Evolutionary conservation across 495 filamentous ascomycete genomes (phyloP).

Genomic region (Hypoxylon crocopeplum): DNA sequence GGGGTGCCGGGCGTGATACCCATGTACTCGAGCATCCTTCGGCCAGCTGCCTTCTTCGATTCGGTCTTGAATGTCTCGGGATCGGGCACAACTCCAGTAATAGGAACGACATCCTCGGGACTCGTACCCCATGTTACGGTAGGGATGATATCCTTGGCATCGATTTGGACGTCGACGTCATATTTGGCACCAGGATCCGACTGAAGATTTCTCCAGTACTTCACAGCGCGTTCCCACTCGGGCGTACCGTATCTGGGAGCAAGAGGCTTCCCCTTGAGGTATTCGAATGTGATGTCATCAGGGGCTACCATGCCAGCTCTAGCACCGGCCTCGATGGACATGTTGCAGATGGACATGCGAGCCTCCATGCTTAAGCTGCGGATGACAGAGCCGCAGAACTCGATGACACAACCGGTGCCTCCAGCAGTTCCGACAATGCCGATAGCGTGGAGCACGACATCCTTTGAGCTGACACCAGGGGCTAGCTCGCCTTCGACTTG

Average conservation of each 20-base stretch:
- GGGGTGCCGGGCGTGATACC: constrained; percentile 82
- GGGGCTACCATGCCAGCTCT: constrained; percentile 97
- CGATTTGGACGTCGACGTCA: constrained; percentile 84
- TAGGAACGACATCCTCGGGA: constrained; percentile 93
- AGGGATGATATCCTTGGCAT: constrained; percentile 90
- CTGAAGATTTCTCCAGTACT: constrained; percentile 86
- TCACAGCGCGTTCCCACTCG: constrained; percentile 89
- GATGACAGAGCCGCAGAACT: constrained; percentile 95
- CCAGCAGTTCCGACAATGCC: constrained; percentile 95
- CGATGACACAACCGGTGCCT: constrained; percentile 92
- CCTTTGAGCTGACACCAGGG: constrained; percentile 95
- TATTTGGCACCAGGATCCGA: constrained; percentile 86
- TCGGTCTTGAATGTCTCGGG: constrained; percentile 84
- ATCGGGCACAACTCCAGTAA: constrained; percentile 86
- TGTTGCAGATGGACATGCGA: constrained; percentile 99
- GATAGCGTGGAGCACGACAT: constrained; percentile 93
- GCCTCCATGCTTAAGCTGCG: constrained; percentile 92
- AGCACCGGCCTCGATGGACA: constrained; percentile 98
- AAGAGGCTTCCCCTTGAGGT: constrained; percentile 87
- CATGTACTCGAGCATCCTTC: constrained; percentile 93
- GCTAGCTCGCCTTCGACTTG: constrained; percentile 90
- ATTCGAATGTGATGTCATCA: constrained; percentile 92
- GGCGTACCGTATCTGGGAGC: constrained; percentile 81
- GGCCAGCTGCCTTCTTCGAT: constrained; percentile 76
- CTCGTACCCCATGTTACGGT: constrained; percentile 98